Conservation (phyloP, 2,329 filamentous ascomycete species). For the Cytospora piceicola region DNA sequence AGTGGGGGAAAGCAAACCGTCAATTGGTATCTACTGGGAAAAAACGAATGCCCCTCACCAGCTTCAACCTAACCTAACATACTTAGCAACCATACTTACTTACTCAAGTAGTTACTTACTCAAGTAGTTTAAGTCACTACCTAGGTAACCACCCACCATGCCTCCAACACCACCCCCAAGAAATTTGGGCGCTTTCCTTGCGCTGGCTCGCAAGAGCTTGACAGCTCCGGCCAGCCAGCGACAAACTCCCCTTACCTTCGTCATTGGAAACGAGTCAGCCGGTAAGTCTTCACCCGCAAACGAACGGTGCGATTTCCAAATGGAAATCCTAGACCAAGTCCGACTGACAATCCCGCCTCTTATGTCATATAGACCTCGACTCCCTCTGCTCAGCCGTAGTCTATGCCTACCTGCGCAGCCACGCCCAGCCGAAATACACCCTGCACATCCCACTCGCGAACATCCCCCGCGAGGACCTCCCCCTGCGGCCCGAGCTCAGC, state of each 20-base stretch:
- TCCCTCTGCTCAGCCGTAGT: constrained; percentile 76
- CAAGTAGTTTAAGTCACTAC: no score
- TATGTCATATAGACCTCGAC: constrained; percentile 67
- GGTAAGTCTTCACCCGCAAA: constrained; percentile 47
- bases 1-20: no score
- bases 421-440: constrained; percentile 51
- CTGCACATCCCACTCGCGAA: constrained; percentile 76
- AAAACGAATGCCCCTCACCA: neutral
- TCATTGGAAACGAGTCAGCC: constrained; percentile 70
- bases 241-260: constrained; percentile 58
- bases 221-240: constrained; percentile 49
- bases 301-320: neutral
- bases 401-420: constrained; percentile 73
- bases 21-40: neutral
- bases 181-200: constrained; percentile 54
- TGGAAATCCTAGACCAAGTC: neutral
- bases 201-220: constrained; percentile 53
- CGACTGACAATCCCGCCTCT: neutral
- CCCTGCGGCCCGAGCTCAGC: constrained; percentile 72
- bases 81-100: neutral
- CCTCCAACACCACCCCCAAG: constrained; percentile 33
- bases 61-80: neutral
- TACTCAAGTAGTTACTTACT: no score
- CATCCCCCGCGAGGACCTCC: constrained; percentile 68
- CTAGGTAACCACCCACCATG: constrained; percentile 3